Evolutionary conservation across 257 asterid species (phyloP).

Genomic region (Salvia miltiorrhiza): DNA sequence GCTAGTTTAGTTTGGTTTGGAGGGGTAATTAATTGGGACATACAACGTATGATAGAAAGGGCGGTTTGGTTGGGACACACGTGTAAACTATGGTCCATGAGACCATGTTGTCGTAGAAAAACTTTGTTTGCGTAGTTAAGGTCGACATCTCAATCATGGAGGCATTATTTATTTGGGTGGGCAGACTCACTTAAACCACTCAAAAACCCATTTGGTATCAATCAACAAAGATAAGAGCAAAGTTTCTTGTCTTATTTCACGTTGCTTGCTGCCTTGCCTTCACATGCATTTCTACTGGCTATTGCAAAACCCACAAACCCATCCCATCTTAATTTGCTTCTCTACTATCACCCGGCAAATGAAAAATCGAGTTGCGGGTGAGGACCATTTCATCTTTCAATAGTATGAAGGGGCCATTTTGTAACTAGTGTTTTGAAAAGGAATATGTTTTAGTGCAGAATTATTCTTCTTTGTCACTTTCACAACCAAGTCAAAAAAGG

Average conservation of each 20-base stretch:
- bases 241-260: slow-evolving; percentile 58
- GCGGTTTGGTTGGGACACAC: slow-evolving; percentile 5
- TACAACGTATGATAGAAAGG: no score
- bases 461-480: slow-evolving; percentile 15
- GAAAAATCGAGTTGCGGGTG: not conserved
- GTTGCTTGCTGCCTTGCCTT: slow-evolving; percentile 44
- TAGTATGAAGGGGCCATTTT: not conserved
- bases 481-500: slow-evolving; percentile 12
- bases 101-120: slow-evolving; percentile 22
- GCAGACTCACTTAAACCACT: slow-evolving; percentile 39
- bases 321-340: slow-evolving; percentile 22
- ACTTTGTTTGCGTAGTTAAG: slow-evolving; percentile 29
- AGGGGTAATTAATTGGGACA: no score
- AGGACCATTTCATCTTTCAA: slow-evolving; percentile 11
- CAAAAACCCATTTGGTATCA: slow-evolving; percentile 24
- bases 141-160: slow-evolving; percentile 70
- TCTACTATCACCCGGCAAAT: not conserved
- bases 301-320: slow-evolving; percentile 24
- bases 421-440: not conserved
- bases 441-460: slow-evolving; percentile 10
- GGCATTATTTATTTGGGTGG: slow-evolving; percentile 52
- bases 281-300: slow-evolving; percentile 28
- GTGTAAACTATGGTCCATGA: slow-evolving; percentile 23
- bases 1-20: not conserved
- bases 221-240: slow-evolving; percentile 35